Evolutionary conservation across 169 alveolate genomes (phyloP).

Genomic region (Cryptosporidium canis): DNA sequence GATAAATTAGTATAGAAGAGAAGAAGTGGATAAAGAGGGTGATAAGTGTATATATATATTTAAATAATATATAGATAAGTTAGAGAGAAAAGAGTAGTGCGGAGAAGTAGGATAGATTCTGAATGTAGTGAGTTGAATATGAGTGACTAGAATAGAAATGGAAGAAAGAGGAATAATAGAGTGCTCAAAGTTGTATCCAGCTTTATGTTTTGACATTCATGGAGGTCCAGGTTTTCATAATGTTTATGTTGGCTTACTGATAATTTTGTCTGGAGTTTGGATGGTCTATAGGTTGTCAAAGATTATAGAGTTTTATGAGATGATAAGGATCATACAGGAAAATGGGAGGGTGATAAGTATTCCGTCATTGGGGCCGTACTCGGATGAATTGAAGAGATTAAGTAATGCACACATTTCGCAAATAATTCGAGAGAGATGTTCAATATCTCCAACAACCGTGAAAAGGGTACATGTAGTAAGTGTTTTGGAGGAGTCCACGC

Average conservation of each 20-base stretch:
- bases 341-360: conserved; percentile 13
- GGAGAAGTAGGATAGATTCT: not conserved
- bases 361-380: conserved; percentile 56
- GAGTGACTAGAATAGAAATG: not conserved
- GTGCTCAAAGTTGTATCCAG: conserved; percentile 34
- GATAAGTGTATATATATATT: not conserved
- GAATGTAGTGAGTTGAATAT: not conserved
- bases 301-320: conserved; percentile 43
- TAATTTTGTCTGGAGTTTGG: not conserved
- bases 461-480: conserved; percentile 4
- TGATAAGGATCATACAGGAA: conserved; percentile 40
- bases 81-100: not conserved
- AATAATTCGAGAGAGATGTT: conserved; percentile 50
- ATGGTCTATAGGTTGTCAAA: conserved; percentile 1
- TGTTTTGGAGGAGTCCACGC: conserved; percentile 17
- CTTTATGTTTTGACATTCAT: conserved; percentile 32
- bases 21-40: not conserved
- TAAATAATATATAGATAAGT: not conserved
- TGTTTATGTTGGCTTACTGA: not conserved
- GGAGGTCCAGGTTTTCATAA: conserved; percentile 70
- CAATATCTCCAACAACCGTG: conserved; percentile 29
- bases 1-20: not conserved
- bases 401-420: conserved; percentile 25
- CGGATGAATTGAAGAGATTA: conserved; percentile 53
- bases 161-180: not conserved